These are phyloP conservation scores for Pyrenophora tritici-repentis DNA, from an alignment of 2,329 filamentous ascomycete genomes.

Conservation along the genomic window DNA sequence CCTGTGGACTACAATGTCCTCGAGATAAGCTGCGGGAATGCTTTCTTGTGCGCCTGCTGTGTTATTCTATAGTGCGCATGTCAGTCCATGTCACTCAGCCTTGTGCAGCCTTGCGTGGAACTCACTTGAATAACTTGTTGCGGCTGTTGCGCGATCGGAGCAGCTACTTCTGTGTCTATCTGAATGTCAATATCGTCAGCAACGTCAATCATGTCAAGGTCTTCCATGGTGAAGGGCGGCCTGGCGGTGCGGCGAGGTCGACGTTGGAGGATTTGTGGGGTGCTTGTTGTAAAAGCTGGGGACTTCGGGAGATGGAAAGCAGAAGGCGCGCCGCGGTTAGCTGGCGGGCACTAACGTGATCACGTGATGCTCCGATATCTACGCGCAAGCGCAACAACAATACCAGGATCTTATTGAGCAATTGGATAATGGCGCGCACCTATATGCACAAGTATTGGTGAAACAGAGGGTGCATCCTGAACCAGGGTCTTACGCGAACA, in stretches of 20 bases:
- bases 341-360: slow-evolving; percentile 18
- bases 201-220: slow-evolving; percentile 43
- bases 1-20: slow-evolving; percentile 35
- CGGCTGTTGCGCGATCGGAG: slow-evolving; percentile 28
- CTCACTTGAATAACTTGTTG: slow-evolving; percentile 27
- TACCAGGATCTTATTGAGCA: neutral
- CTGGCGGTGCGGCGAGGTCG: slow-evolving; percentile 4
- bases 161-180: slow-evolving; percentile 26
- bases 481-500: neutral
- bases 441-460: neutral
- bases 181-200: slow-evolving; percentile 47
- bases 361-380: slow-evolving; percentile 13
- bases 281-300: slow-evolving; percentile 12
- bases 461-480: neutral
- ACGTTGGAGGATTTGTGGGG: slow-evolving; percentile 18
- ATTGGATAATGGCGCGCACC: neutral
- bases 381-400: neutral
- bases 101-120: slow-evolving; percentile 7
- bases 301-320: slow-evolving; percentile 2
- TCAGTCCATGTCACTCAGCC: slow-evolving; percentile 10
- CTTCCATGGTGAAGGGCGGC: slow-evolving; percentile 29
- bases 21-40: slow-evolving; percentile 43
- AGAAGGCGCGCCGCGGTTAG: slow-evolving; percentile 15
- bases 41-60: slow-evolving; percentile 12
- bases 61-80: slow-evolving; percentile 2